These are phyloP conservation scores for Nitzschia sp. DNA, from an alignment of 108 stramenopile genomes.

Conservation along the genomic window DNA sequence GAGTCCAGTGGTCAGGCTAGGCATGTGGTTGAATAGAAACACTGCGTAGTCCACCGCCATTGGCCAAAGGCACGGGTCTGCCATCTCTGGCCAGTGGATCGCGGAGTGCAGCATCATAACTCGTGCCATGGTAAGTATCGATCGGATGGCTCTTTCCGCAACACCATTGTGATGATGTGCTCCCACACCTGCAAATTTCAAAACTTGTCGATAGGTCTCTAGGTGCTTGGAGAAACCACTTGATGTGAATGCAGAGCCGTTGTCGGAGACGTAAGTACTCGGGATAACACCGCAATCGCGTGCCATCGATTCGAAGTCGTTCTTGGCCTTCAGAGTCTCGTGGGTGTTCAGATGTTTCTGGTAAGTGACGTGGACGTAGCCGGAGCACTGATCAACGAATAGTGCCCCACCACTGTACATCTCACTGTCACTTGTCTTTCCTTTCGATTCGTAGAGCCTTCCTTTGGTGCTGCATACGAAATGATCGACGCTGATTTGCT, in stretches of 20 bases:
- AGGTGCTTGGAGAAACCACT: neutral
- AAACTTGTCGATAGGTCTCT: neutral
- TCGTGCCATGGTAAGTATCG: too few relatives aligned
- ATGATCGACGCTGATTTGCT: constrained; percentile 43
- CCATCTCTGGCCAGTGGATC: too few relatives aligned
- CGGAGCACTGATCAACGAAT: constrained; percentile 37
- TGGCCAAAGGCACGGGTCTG: too few relatives aligned
- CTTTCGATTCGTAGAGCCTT: constrained; percentile 23
- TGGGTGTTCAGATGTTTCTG: constrained; percentile 33
- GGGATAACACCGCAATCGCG: constrained; percentile 9
- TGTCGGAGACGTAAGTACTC: too few relatives aligned
- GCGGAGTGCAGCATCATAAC: too few relatives aligned
- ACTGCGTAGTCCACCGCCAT: too few relatives aligned
- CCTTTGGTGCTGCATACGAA: constrained; percentile 29
- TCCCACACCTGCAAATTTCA: too few relatives aligned
- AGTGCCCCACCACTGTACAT: constrained; percentile 34
- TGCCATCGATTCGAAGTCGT: constrained; percentile 23
- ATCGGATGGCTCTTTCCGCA: too few relatives aligned
- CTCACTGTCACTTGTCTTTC: constrained; percentile 23
- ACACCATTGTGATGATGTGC: too few relatives aligned
- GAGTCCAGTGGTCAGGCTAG: constrained; percentile 3
- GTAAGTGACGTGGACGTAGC: constrained; percentile 16
- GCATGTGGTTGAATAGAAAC: constrained; percentile 39
- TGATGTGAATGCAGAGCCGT: constrained; percentile 19
- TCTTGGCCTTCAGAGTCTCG: constrained; percentile 29